A percentile compares a stretch with the other conserved stretches of the same genome.
These are phyloP conservation scores for Hemisphaericaspora xylanilytica DNA, from an alignment of 1,139 yeast genomes.

Conservation along the genomic window DNA sequence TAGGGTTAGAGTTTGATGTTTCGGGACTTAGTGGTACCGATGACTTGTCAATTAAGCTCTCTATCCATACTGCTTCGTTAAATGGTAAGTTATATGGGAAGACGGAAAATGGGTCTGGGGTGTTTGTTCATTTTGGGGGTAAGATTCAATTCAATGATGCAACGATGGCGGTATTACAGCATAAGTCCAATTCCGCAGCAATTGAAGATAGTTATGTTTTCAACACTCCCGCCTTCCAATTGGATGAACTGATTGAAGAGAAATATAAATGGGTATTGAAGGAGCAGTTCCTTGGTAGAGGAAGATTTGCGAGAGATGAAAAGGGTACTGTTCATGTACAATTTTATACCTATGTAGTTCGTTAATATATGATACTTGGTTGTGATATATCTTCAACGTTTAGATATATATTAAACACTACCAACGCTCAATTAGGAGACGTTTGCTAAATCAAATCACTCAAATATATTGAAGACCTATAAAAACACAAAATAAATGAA, in stretches of 20 bases:
- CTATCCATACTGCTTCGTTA: slow-evolving; percentile 33
- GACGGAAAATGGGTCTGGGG: slow-evolving; percentile 38
- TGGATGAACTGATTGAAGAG: slow-evolving; percentile 38
- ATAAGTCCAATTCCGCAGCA: slow-evolving; percentile 25
- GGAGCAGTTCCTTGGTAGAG: slow-evolving; percentile 50
- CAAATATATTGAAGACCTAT: neutral
- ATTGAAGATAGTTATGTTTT: slow-evolving; percentile 50
- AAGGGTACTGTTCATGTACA: slow-evolving; percentile 47
- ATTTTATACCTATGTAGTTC: slow-evolving; percentile 43
- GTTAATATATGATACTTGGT: slow-evolving; percentile 5
- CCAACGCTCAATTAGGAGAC: no score
- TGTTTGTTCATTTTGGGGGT: slow-evolving; percentile 46
- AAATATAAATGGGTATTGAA: slow-evolving; percentile 47
- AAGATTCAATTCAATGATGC: slow-evolving; percentile 35
- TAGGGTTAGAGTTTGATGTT: slow-evolving; percentile 30
- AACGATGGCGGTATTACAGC: slow-evolving; percentile 32
- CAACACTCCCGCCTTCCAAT: slow-evolving; percentile 40
- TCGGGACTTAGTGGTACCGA: slow-evolving; percentile 40
- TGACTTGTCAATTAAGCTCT: slow-evolving; percentile 36
- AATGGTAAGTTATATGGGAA: slow-evolving; percentile 51
- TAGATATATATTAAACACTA: no score
- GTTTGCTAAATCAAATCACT: no score
- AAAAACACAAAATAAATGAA: neutral
- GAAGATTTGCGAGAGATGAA: slow-evolving; percentile 49
- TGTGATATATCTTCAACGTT: no score